A percentile compares a stretch with the other conserved stretches of the same genome.
Evolutionary conservation across 768 basidiomycete genomes (phyloP).

Genomic region (Leccinum variicolor): DNA sequence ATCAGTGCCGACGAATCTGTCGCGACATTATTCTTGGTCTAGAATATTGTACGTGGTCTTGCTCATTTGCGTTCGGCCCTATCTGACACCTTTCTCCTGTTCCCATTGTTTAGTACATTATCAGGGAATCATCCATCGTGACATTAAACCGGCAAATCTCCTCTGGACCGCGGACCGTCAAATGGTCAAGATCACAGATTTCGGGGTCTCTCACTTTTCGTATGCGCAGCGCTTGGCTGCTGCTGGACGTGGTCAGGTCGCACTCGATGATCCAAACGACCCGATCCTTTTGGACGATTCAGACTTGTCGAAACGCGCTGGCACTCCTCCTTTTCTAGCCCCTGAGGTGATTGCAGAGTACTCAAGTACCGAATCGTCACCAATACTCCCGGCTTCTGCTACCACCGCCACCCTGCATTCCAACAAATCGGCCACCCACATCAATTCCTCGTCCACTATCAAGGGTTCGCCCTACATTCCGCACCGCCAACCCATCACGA

Average conservation of each 20-base stretch:
- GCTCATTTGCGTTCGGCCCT: constrained; percentile 2
- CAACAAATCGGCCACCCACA: constrained; percentile 26
- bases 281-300: constrained; percentile 77
- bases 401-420: constrained; percentile 31
- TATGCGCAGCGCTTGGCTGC: constrained; percentile 79
- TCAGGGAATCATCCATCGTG: constrained; percentile 98
- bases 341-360: constrained; percentile 88
- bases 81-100: constrained; percentile 1
- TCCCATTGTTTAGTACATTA: constrained; percentile 69
- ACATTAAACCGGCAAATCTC: constrained; percentile 98
- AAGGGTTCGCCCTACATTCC: constrained; percentile 22
- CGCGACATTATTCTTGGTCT: constrained; percentile 92
- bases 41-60: constrained; percentile 77
- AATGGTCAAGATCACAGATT: constrained; percentile 96
- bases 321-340: constrained; percentile 94
- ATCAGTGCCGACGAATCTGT: constrained; percentile 82
- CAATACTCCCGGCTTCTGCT: constrained; percentile 30
- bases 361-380: constrained; percentile 34
- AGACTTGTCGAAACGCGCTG: constrained; percentile 86
- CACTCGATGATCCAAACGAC: constrained; percentile 48
- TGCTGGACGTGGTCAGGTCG: constrained; percentile 40
- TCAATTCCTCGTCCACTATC: constrained; percentile 29
- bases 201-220: constrained; percentile 96
- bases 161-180: constrained; percentile 84
- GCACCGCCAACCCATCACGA: constrained; percentile 63